Percentiles rank a stretch among this genome's conserved stretches.
These are phyloP conservation scores for Neofusicoccum sp. DNA, from an alignment of 2,329 filamentous ascomycete genomes.

Conservation along the genomic window DNA sequence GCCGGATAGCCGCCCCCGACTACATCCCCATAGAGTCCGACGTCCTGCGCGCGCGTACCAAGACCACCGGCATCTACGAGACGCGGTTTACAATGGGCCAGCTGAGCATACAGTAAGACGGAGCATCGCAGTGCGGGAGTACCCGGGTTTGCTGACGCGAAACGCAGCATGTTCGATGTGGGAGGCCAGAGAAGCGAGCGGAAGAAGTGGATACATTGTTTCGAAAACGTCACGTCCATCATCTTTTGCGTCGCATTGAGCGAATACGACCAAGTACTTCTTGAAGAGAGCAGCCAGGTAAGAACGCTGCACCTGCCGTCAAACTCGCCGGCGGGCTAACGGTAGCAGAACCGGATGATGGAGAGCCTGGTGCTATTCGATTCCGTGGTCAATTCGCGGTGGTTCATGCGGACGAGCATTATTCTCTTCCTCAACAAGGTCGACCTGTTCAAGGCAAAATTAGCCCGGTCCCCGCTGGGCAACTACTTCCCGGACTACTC, in stretches of 20 bases:
- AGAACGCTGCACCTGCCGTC: conserved; percentile 24
- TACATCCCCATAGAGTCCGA: conserved; percentile 95
- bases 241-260: conserved; percentile 98
- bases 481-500: conserved; percentile 99
- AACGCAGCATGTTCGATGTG: conserved; percentile 92
- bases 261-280: conserved; percentile 95
- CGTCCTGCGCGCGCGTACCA: conserved; percentile 90
- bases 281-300: conserved; percentile 97
- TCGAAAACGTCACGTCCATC: conserved; percentile 98
- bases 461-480: conserved; percentile 80
- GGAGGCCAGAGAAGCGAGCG: conserved; percentile 94
- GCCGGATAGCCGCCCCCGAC: conserved; percentile 76
- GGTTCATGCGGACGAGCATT: conserved; percentile 99
- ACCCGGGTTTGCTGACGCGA: conserved; percentile 21
- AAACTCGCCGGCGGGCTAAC: conserved; percentile 19
- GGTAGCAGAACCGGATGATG: conserved; percentile 93
- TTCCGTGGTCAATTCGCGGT: conserved; percentile 96
- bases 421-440: conserved; percentile 99
- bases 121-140: conserved; percentile 28
- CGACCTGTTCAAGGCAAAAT: conserved; percentile 94
- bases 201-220: conserved; percentile 99
- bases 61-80: conserved; percentile 98
- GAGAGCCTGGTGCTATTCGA: conserved; percentile 95
- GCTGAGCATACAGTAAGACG: conserved; percentile 90
- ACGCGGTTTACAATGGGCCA: conserved; percentile 98